Base-by-base conservation (phyloP, 2,329 filamentous ascomycete genomes). In the Laburnicola sp. region DNA sequence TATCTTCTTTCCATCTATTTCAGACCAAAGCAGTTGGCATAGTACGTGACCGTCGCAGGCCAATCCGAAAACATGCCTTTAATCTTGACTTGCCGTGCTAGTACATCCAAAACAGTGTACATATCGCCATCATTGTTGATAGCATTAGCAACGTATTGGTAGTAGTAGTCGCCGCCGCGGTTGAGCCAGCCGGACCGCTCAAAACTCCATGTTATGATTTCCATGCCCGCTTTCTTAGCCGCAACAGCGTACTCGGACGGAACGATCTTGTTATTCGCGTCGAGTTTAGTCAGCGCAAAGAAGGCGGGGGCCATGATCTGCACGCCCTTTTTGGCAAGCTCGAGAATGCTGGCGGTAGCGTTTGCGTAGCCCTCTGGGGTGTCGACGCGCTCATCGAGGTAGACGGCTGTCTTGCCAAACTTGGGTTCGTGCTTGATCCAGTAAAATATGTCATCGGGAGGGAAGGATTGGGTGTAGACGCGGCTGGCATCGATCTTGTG, bases 171-270 rank as follows among this genome's bases (percentile, higher is more conserved):
- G 0, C 69, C 69, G 2, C 78, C 79, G 23, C 81, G 76, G 21
- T 76, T 76, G 47, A 87, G 69, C 50, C 83, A 84, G 0, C 83
- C 83, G 0, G 82, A 85, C 27, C 86, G 80, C 72, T 90, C 87
- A 39, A 88, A 78, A 6, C 80, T 83, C 86, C 86, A 90, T 0
- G 85, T 80, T 36, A 89, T 79, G 53, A 89, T 82, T 42, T 86
- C 78, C 37, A 89, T 73, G 0, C 83, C 84, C 5, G 84, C 79
- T 57, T 80, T 74, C 65, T 83, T 84, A 21, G 84, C 85, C 41
- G 77, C 77, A 38, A 72, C 74, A 3, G 86, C 86, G 59, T 89
- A 90, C 34, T 73, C 74, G 38, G 82, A 86, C 3, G 86, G 83
- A 4, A 86, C 77, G 35, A 88, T 84, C 57, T 79, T 77, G 53